Conservation (phyloP, 2,329 filamentous ascomycete species). For the Fusarium miscanthi region DNA sequence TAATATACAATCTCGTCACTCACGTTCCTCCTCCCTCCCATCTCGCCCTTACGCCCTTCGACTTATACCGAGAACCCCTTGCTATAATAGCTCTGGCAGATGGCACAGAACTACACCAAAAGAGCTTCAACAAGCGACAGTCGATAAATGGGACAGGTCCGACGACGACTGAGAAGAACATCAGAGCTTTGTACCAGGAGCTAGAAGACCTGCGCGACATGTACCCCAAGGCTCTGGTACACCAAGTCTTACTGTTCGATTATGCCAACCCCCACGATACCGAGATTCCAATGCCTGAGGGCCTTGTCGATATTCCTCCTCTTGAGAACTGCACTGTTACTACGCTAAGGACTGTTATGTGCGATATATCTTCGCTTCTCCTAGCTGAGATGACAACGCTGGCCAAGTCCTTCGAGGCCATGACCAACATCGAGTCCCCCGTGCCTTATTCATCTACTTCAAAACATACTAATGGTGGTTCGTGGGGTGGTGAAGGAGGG, state of each 20-base stretch:
- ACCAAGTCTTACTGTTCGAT: conserved; percentile 85
- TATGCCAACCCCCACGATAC: conserved; percentile 63
- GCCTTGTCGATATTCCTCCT: conserved; percentile 77
- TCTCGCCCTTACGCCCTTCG: conserved; percentile 85
- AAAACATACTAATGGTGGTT: conserved; percentile 54
- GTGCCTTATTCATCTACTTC: conserved; percentile 59
- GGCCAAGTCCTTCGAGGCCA: conserved; percentile 77
- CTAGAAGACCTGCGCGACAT: conserved; percentile 76
- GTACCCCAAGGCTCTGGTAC: conserved; percentile 80
- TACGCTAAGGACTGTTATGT: conserved; percentile 84
- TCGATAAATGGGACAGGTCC: conserved; percentile 63
- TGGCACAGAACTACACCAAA: conserved; percentile 73
- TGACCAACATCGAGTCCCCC: conserved; percentile 82
- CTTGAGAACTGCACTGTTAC: conserved; percentile 76
- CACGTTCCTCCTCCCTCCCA: conserved; percentile 84
- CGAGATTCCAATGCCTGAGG: conserved; percentile 70
- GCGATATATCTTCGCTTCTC: conserved; percentile 78
- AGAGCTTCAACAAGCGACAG: conserved; percentile 64
- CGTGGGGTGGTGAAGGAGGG: conserved; percentile 54
- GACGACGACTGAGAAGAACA: conserved; percentile 66
- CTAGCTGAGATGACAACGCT: conserved; percentile 80
- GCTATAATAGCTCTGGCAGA: conserved; percentile 88
- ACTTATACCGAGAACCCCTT: conserved; percentile 86
- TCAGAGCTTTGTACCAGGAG: conserved; percentile 71
- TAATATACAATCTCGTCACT: conserved; percentile 89